Base-by-base conservation (phyloP, 768 basidiomycete genomes). In the Cystoderma amianthinum region DNA sequence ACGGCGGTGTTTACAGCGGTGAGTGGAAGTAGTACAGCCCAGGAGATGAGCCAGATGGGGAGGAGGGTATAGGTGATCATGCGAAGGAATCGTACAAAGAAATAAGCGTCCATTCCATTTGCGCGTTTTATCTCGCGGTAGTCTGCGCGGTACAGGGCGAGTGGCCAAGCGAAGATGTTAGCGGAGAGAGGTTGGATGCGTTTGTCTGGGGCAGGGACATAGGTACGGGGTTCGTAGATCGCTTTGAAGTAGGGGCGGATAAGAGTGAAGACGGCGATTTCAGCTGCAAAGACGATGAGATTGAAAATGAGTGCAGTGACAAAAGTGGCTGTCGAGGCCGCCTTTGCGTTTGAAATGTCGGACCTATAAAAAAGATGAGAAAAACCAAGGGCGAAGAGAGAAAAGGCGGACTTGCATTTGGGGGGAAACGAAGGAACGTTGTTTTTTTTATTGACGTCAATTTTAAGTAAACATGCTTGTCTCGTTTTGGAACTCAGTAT, bases 11-110 rank as follows among this genome's bases (percentile, higher is more conserved):
- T 65, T 38, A 77, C 76, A 18, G 74, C 62, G 4, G 82, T 77
- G 50, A 86, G 60, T 16, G 95, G 95, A 1, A 98, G 63, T 22
- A 98, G 76, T 43, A 96, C 68, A 38, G 65, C 56, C 94, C 95
- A 97, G 2, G 90, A 87, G 21, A 97, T 20, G 37, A 91, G 47
- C 94, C 91, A 99, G 53, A 96, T 89, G 17, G 96, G 94, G 4
- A 94, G 51, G 57, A 97, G 72, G 18, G 93, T 65, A 48, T 81
- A 76, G 38, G 80, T 58, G 78, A 96, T 85, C 71, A 97, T 81
- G 37, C 83, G 78, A 20, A 89, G 69, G 60, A 88, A 97, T 40
- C 91, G 85, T 34, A 96, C 82, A 51, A 87, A 99, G 55, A 94
- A 83, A 64, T 95, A 99, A 12, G 92, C 87, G 57, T 98, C 95